Evolutionary conservation across 2,329 filamentous ascomycete genomes (phyloP), one percentile per base, ranked within the genome.

Genomic region (Colletotrichum cereale): DNA sequence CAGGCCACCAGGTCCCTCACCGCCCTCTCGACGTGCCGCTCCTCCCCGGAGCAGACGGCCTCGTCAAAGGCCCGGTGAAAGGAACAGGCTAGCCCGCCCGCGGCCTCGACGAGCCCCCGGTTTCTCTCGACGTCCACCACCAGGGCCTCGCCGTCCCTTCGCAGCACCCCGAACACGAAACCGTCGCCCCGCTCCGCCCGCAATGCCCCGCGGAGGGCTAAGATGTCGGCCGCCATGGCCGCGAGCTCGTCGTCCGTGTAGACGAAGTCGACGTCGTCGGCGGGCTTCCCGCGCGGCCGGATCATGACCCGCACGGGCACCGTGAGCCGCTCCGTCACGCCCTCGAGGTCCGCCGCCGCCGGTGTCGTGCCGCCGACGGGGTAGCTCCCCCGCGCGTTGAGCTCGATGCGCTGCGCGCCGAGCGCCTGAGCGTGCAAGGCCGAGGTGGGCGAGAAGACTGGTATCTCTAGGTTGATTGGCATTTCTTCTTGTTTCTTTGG

Each of bases 61-160:
- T 82, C 79, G 75, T 90, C 88, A 69, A 88, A 88, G 2, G 88
- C 88, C 21, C 88, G 84, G 77, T 89, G 87, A 73, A 90, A 86
- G n/a, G 88, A 83, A 73, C 84, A 85, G 21, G 77, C 77, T 40
- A 83, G 82, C 2, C 84, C 86, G 8, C 73, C 75, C 0, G 87
- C 84, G 18, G 80, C 77, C 2, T 74, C 50, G 0, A 88, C 79
- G 5, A 90, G 82, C 62, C 74, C 73, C 2, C 42, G 63, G 75
- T 84, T 87, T 55, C 80, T 75, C n/a, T 77, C 73, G 8, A 75
- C 73, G 73, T 89, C 84, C n/a, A 89, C 71, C 21, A 57, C 73
- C 42, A 81, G 29, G 18, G 47, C 44, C 12, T 24, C 21, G 31
- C 18, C 14, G 14, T 50, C 55, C 29, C 71, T 62, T 42, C 64